A percentile compares a stretch with the other conserved stretches of the same genome.
Conservation (phyloP, 1,284 basidiomycete genomes). For the Ceratobasidium sp. region DNA sequence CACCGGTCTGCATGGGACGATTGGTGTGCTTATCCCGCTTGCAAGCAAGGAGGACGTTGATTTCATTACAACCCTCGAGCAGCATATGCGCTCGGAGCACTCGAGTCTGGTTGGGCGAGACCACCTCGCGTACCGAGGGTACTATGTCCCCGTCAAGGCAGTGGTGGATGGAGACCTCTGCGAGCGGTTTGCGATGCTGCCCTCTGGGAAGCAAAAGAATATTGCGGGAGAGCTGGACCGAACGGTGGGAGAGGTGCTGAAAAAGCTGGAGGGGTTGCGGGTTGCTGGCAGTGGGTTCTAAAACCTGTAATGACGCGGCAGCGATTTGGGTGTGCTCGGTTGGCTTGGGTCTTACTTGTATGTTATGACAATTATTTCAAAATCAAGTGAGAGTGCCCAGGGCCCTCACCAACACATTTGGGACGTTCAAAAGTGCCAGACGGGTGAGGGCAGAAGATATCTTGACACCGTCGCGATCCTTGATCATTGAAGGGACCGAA, state of each 20-base stretch:
- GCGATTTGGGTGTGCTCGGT: too few species aligned
- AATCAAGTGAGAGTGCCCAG: too few species aligned
- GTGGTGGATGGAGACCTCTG: constrained; percentile 94
- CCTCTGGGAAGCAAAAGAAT: constrained; percentile 80
- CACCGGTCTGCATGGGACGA: constrained; percentile 92
- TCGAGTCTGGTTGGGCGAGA: constrained; percentile 91
- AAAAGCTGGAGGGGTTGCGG: constrained; percentile 93
- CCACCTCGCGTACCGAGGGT: constrained; percentile 92
- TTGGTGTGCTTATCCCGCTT: constrained; percentile 95
- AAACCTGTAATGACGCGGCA: too few species aligned
- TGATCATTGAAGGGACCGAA: too few species aligned
- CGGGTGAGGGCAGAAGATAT: too few species aligned
- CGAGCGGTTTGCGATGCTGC: constrained; percentile 82
- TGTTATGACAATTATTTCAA: too few species aligned
- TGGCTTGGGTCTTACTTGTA: too few species aligned
- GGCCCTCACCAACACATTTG: too few species aligned
- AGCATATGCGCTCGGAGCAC: constrained; percentile 94
- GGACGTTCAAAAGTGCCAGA: too few species aligned
- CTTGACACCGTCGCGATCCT: too few species aligned
- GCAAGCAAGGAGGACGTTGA: constrained; percentile 98
- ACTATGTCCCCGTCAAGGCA: constrained; percentile 93
- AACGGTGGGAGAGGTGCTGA: constrained; percentile 91
- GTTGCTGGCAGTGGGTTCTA: constrained; percentile 92
- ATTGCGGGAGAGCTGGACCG: constrained; percentile 91
- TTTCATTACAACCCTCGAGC: constrained; percentile 95